A percentile compares a stretch with the other conserved stretches of the same genome.
Conservation (phyloP, 331 rosid genomes). For the Malus hybrid region DNA sequence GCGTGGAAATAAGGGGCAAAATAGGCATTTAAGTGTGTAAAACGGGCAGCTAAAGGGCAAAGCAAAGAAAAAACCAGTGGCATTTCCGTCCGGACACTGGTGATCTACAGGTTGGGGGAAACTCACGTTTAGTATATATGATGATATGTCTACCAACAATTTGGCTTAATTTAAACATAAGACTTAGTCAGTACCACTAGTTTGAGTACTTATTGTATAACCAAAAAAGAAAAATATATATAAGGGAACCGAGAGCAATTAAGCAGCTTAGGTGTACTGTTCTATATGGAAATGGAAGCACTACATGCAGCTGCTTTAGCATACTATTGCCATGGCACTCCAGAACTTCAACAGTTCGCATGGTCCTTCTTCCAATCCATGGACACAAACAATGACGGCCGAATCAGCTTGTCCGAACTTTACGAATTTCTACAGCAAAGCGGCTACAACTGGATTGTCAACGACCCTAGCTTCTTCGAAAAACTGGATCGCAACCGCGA, state of each 20-base stretch:
- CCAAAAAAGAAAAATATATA: background rate
- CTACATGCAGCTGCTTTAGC: background rate
- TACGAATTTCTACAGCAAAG: background rate
- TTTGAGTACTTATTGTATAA: background rate
- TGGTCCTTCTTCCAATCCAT: constrained; percentile 1
- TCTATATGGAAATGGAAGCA: constrained; percentile 2
- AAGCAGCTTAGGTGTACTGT: background rate
- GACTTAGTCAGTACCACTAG: background rate
- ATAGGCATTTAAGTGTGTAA: too few relatives aligned
- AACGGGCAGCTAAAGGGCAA: too few relatives aligned
- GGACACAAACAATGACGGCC: background rate
- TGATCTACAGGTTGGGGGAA: too few relatives aligned
- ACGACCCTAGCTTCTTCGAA: background rate
- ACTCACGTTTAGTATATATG: too few relatives aligned
- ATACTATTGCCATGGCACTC: background rate
- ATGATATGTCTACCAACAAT: background rate
- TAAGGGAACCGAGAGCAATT: background rate
- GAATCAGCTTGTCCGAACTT: background rate
- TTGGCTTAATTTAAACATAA: too few relatives aligned
- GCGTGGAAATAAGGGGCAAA: too few relatives aligned
- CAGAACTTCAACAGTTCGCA: background rate
- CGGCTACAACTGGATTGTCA: background rate
- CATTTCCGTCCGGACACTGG: too few relatives aligned
- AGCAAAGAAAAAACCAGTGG: too few relatives aligned
- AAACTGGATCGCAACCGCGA: background rate